Base-by-base conservation (phyloP, 2,329 filamentous ascomycete genomes). In the Dactylellina leptospora region DNA sequence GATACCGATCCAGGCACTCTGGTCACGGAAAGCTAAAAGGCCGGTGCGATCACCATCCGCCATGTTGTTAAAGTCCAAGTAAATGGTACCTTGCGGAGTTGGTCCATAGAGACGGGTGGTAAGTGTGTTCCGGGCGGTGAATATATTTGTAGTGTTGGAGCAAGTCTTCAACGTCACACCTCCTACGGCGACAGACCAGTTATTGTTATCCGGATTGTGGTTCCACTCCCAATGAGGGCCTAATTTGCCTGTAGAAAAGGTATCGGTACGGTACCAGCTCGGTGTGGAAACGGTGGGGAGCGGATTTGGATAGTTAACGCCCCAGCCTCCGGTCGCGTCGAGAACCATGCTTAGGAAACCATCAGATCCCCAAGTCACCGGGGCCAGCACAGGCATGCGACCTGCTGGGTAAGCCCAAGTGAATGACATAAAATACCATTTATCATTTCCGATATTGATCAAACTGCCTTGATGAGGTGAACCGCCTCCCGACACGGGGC, bases 351-450 rank as follows among this genome's bases (percentile, higher is more conserved):
- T 51, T 1, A 36, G 30, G 25, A 62, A 62, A 3, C 58, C 58
- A 18, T 62, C 58, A 3, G 58, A 53, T 50, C 56, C 74, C 82
- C 83, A 87, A 0, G 77, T 81, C 0, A 87, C 76, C 0, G 85
- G 85, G 0, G 85, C 85, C 1, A 86, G 78, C 1, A 86, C 83
- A 0, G 86, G 86, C 8, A 86, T 81, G 27, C 85, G 82, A 0
- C 86, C 86, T 2, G 81, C 82, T 0, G 86, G 85, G 71, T 85
- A 87, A 0, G 82, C 80, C 76, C 84, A 83, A 2, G 82, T 79
- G 76, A 87, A 88, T 0, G 84, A 82, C 77, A 87, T 83, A 74
- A 84, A 88, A 75, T 85, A 86, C 85, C 85, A 88, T 9, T 83
- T 79, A 0, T 83, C 84, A 10, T 81, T 77, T 0, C 81, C 80